phyloP scores from a whole-genome alignment of 805 yeast genomes.

The Clavispora asparagi region DNA sequence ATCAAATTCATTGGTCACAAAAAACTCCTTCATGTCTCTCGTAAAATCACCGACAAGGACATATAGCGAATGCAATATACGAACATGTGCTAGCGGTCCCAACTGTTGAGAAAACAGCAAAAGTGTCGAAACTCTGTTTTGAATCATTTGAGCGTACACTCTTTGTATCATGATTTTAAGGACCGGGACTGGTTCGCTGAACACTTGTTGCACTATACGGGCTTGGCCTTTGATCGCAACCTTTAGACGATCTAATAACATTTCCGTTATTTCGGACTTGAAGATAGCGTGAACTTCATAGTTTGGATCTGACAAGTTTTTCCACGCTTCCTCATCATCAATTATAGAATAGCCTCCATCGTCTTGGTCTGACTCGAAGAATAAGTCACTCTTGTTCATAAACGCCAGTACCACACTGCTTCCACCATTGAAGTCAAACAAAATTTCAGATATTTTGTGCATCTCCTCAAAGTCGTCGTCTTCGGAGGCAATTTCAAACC shows the following conservation, averaged over 20 bases:
- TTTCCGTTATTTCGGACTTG: slow-evolving; percentile 49
- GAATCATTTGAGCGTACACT: slow-evolving; percentile 67
- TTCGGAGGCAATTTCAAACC: slow-evolving; percentile 71
- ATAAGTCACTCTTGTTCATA: slow-evolving; percentile 72
- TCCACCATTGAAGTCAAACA: slow-evolving; percentile 82
- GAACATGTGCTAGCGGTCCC: slow-evolving; percentile 66
- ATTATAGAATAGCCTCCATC: slow-evolving; percentile 28
- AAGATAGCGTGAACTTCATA: slow-evolving; percentile 32
- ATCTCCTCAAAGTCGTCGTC: slow-evolving; percentile 63
- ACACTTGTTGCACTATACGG: slow-evolving; percentile 66
- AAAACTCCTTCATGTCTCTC: slow-evolving; percentile 58
- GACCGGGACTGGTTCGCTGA: slow-evolving; percentile 65
- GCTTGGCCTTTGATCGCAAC: slow-evolving; percentile 67
- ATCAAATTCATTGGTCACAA: slow-evolving; percentile 44
- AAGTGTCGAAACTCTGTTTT: slow-evolving; percentile 50
- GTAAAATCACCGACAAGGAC: slow-evolving; percentile 55
- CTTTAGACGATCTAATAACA: slow-evolving; percentile 47
- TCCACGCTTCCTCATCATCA: slow-evolving; percentile 53
- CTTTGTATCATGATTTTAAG: slow-evolving; percentile 67
- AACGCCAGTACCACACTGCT: slow-evolving; percentile 75
- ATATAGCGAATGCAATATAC: slow-evolving; percentile 68
- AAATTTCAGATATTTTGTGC: slow-evolving; percentile 69
- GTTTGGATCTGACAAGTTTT: slow-evolving; percentile 54
- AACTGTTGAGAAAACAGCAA: slow-evolving; percentile 58
- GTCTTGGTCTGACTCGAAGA: slow-evolving; percentile 37